Evolutionary conservation across 176 grass and related monocot genomes (phyloP), one percentile per base, ranked within the genome.

Genomic region (Bonia amplexicaulis): DNA sequence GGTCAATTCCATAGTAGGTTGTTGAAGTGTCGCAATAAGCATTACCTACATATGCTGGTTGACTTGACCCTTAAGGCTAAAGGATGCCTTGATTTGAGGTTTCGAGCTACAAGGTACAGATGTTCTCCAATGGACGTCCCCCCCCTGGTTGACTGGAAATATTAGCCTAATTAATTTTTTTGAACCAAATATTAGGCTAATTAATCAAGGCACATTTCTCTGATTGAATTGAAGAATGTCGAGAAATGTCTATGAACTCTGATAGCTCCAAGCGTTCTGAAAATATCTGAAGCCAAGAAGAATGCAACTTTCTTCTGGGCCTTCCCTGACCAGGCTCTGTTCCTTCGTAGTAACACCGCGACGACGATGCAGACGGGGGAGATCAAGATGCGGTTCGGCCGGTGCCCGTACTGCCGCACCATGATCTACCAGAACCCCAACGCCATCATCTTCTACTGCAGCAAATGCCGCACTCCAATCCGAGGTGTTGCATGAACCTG

Each of bases 381-480:
- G 60, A 17, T 67, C 0, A 80, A n/a, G 54, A 59, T 9, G 87
- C 49, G 82, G 16, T 89, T 89, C 42, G 87, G 82, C 22, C 87
- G 87, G 76, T 89, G 82, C 52, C 87, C 87, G 1, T 89, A 85
- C 69, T 85, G 82, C 82, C 82, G 76, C 29, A 62, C 82, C 76
- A 85, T 89, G 76, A 33, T 89, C 69, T 89, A 67, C 76, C 82
- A 80, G 76, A 75, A 49, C 41, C 53, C 51, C 70, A n/a, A 25
- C 5, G 69, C 69, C 7, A 40, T 29, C 69, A 26, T 89, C 60
- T 89, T 42, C 82, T 75, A 74, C 82, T 89, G 87, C 87, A 89
- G 76, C 76, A 89, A 69, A 69, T 89, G 87, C 27, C 87, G 82
- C 39, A 85, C 82, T 12, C 82, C 82, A 2, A 89, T 89, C 76